Evolutionary conservation across 1,139 yeast genomes (phyloP).

Genomic region (Suhomyces choctaworum): DNA sequence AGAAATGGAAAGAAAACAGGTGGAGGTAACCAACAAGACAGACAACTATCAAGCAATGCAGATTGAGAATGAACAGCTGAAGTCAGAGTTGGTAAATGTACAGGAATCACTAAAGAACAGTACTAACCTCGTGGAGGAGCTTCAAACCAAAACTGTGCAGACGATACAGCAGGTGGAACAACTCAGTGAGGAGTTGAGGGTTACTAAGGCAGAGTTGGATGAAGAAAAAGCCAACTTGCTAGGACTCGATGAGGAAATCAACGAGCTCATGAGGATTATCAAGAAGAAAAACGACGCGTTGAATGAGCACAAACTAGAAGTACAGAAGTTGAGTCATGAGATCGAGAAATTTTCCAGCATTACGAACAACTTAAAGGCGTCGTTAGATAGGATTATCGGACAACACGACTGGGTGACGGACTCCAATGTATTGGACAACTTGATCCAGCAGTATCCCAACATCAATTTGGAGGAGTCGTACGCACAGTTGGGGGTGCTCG

Average conservation of each 20-base stretch:
- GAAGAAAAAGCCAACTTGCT: slow-evolving; percentile 62
- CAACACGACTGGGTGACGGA: slow-evolving; percentile 78
- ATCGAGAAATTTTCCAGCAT: slow-evolving; percentile 56
- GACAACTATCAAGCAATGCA: slow-evolving; percentile 64
- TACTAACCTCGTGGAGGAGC: slow-evolving; percentile 38
- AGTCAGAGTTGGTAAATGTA: slow-evolving; percentile 52
- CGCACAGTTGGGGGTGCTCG: slow-evolving; percentile 55
- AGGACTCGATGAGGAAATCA: slow-evolving; percentile 78
- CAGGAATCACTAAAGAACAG: slow-evolving; percentile 43
- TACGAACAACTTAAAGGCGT: slow-evolving; percentile 40
- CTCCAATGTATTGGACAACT: slow-evolving; percentile 51
- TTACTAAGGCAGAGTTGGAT: slow-evolving; percentile 49
- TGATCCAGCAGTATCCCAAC: slow-evolving; percentile 59
- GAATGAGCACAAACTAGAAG: slow-evolving; percentile 52
- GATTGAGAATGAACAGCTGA: slow-evolving; percentile 70
- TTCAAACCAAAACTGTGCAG: slow-evolving; percentile 32
- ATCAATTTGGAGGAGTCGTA: slow-evolving; percentile 65
- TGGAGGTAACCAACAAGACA: slow-evolving; percentile 45
- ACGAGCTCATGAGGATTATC: slow-evolving; percentile 57
- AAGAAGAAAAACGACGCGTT: slow-evolving; percentile 52
- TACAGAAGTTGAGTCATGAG: slow-evolving; percentile 65
- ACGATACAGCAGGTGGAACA: slow-evolving; percentile 27
- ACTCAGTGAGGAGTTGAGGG: slow-evolving; percentile 30
- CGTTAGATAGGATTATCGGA: slow-evolving; percentile 50
- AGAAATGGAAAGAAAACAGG: slow-evolving; percentile 42